Evolutionary conservation across 2,329 filamentous ascomycete species (phyloP), one percentile per base, ranked within the genome.

Genomic region (Fonsecaea nubica): DNA sequence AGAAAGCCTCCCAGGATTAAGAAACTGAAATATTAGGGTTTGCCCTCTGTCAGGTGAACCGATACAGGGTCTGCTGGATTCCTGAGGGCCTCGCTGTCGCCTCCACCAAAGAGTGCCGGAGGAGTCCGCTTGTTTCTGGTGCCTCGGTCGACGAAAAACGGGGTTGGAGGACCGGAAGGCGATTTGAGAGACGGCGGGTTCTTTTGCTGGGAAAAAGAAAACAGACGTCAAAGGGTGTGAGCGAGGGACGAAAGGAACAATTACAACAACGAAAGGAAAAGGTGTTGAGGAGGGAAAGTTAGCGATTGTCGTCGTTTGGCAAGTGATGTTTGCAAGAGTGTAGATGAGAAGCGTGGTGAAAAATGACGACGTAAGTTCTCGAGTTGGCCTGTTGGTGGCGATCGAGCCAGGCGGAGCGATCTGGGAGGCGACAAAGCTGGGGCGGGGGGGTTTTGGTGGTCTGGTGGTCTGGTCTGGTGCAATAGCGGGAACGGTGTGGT

Each of bases 1-100:
- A 72, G 63, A 72, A 59, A 66, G 65, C 69, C 67, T 42, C 69
- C 69, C 69, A 67, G 57, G 33, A 60, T 67, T 33, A 33, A 63
- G 62, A 63, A 61, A 25, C 35, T 25, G 18, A 10, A 50, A 50
- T 12, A 50, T 50, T 50, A 38, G 32, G 66, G 48, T 36, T 50
- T 40, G 33, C 52, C 52, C 15, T 56, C 55, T 57, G 36, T 63
- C 59, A 50, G 58, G 50, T 48, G 30, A 25, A 21, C 42, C 53
- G 33, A 36, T 35, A 52, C 32, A 53, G 33, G 57, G n/a, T 36
- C 40, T 32, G 36, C 33, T 56, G 57, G 58, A 45, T n/a, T 58
- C 56, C 32, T 40, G 52, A 60, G 5, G 18, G 30, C 56, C 15
- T 50, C 50, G 55, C 52, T 53, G 36, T 53, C 52, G 48, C 45